Base-by-base conservation (phyloP, 139 green algal genomes). In the Trebouxia sp. region DNA sequence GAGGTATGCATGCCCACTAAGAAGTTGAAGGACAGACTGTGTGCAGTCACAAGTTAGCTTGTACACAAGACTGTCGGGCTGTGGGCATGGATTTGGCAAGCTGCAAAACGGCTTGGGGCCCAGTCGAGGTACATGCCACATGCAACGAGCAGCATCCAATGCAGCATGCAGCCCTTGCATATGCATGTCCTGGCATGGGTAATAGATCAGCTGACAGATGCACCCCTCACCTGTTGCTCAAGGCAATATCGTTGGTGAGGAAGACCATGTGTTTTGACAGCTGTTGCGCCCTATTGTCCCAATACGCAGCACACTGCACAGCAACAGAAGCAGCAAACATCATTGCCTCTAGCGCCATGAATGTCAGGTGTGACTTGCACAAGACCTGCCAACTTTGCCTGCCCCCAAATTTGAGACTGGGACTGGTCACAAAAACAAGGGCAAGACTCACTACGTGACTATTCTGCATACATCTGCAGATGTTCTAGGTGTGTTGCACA, bases 181-280 rank as follows among this genome's bases (percentile, higher is more conserved):
- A n/a, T n/a, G 55, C 55, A 65, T 65, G 55, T 32, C 55, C 9
- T 65, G 24, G 11, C 6, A 32, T 37, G 55, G 9, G 6, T 17
- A 4, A 65, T 65, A 35, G 55, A 37, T 5, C 0, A 15, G 53
- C 22, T 32, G 24, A 15, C 1, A 30, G 8, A 42, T 26, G 28
- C 58, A 1, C 3, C 4, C 10, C 4, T 77, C 28, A 77, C 69
- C 69, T 77, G 69, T 51, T 77, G 69, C 39, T 53, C 0, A 77
- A 41, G 26, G 42, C 43, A 51, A 56, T 53, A 38, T 77, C 69
- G 12, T 77, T 77, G 41, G 69, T 77, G 69, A 77, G 37, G 41
- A 77, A 77, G 69, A 77, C 42, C 69, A 77, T 77, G 8, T 28
- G 69, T 41, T 77, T 77, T 0, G 41, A 15, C 39, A 77, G 69